Base-by-base conservation (phyloP, 768 basidiomycete genomes). In the Leucosporidium scottii region DNA sequence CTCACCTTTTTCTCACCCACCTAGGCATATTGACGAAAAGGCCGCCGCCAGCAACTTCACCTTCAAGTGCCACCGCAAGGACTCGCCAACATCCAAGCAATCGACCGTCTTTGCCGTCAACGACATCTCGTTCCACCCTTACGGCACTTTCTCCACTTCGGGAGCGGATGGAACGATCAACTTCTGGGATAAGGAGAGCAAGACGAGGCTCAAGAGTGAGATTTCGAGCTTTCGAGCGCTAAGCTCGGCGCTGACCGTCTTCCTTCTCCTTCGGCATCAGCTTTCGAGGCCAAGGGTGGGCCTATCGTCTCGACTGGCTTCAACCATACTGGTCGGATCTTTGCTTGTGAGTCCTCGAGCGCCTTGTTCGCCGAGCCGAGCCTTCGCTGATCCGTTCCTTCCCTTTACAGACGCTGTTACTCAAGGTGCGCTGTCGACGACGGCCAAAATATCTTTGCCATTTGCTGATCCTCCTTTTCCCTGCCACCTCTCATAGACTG, bases 81-180 rank as follows among this genome's bases (percentile, higher is more conserved):
- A 86, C 74, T 76, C 81, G 70, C 57, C 78, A 81, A 9, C 84
- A 83, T 7, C 64, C 71, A 79, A 85, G 86, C 74, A 85, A 86
- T 73, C 64, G 27, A 83, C 86, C 1, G 87, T 91, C 6, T 92
- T 84, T 74, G 83, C 90, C 2, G 90, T 93, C 44, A 93, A 93
- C 69, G 85, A 87, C 70, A 91, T 93, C 68, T 84, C 85, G 23
- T 93, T 93, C 82, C 90, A 93, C 76, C 84, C 85, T 5, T 85
- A 90, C 66, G 89, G 89, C 63, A 93, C 90, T 2, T 27, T 53
- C 51, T 23, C 51, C 21, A n/a, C 51, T 2, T 23, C 51, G 6
- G 51, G 51, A 17, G 51, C n/a, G 8, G 51, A 53, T 27, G 51
- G 51, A 3, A 27, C 27, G 8, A 53, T 53, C 51, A 53, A 53